Evolutionary conservation across 495 filamentous ascomycete species (phyloP), one percentile per base, ranked within the genome.

Genomic region (Coniosporium apollinis): DNA sequence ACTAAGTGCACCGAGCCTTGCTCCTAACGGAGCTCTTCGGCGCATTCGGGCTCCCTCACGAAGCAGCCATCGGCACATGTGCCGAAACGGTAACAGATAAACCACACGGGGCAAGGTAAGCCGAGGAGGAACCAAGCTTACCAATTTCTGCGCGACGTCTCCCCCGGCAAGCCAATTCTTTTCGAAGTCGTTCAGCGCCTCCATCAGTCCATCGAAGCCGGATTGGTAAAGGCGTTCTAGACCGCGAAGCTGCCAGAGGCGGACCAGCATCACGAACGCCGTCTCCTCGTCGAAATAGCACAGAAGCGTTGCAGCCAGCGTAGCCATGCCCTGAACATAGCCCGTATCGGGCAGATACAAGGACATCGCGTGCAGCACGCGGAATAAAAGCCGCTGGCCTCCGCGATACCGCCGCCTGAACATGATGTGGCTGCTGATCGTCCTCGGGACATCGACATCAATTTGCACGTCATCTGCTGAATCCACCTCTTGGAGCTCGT

Each of bases 321-420:
- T 77, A 1, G 89, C 89, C 89, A 99, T 99, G 22, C 89, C 89
- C 54, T 99, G 89, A 3, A 99, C 89, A 56, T 99, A 99, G 2
- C 89, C 87, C 2, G 81, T 82, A 8, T 79, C 80, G 1, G 86
- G 85, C 46, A 83, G 89, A 49, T 94, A 85, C 11, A 99, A 66
- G 5, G 79, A 87, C 53, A 99, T 69, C 39, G 80, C 74, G 52
- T 96, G 89, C 14, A 99, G 65, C 5, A 94, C 83, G 15, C 89
- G 71, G 58, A 99, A 99, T 4, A 99, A 66, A 16, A 96, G 63
- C 30, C 89, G 72, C 54, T 99, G 89, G 1, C 59, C 59, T 43
- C 60, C 60, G 4, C 85, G 75, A 61, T 99, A 99, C 20, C 91
- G 67, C 36, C 74, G 69, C 16, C 89, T 74, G 50, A 99, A 99